Conservation (phyloP, 2,329 filamentous ascomycete genomes). For the Fonsecaea nubica region DNA sequence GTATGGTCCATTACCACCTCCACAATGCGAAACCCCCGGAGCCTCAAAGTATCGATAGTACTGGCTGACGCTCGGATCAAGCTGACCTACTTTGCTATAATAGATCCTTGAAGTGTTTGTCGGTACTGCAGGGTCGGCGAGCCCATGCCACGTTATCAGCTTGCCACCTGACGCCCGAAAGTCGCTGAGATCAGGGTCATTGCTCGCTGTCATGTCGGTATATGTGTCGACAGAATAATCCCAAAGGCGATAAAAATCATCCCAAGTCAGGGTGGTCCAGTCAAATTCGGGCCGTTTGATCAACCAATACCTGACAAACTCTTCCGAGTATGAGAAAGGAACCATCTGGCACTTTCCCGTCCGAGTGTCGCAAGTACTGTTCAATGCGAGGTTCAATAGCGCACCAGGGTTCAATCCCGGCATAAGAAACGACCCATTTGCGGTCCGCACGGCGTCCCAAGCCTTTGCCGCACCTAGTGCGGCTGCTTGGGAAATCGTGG, state of each 20-base stretch:
- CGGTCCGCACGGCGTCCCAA: slow-evolving; percentile 26
- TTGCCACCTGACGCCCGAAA: slow-evolving; percentile 50
- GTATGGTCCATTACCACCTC: not conserved
- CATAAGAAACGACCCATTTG: slow-evolving; percentile 42
- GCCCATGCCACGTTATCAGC: slow-evolving; percentile 54
- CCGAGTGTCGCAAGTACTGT: not conserved
- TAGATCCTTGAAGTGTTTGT: not conserved
- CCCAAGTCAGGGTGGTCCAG: not conserved
- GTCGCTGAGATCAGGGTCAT: slow-evolving; percentile 46
- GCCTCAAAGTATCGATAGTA: slow-evolving; percentile 14
- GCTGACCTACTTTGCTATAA: not conserved
- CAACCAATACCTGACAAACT: not conserved
- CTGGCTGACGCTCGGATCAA: not conserved
- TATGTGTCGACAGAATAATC: slow-evolving; percentile 40
- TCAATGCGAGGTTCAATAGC: not conserved
- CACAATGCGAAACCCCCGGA: slow-evolving; percentile 18
- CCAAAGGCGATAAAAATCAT: slow-evolving; percentile 32
- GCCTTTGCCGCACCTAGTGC: not conserved
- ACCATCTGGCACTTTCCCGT: not conserved
- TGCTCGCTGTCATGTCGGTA: slow-evolving; percentile 46
- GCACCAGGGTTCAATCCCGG: slow-evolving; percentile 20
- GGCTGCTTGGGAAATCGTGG: not conserved
- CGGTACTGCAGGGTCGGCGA: not conserved
- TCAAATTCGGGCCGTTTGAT: not conserved
- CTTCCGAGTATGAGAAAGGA: not conserved